A percentile compares a stretch with the other conserved stretches of the same genome.
Evolutionary conservation across 441 rosid genomes (phyloP).

Genomic region (Bocquillonia castaneifolia): DNA sequence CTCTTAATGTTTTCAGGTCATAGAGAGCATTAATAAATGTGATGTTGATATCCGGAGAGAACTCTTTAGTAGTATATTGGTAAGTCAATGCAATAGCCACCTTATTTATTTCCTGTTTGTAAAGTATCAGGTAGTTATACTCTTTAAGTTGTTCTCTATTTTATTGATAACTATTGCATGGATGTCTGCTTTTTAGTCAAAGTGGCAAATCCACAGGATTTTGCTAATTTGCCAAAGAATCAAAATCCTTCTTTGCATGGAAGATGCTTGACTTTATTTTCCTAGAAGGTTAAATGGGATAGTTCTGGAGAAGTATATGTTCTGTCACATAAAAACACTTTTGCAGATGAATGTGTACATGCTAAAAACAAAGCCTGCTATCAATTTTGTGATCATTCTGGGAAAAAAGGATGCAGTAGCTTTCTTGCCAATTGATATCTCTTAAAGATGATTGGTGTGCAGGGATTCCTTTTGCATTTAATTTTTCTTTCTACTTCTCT

Average conservation of each 20-base stretch:
- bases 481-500: too few species aligned
- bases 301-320: not conserved
- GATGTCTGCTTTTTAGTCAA: not conserved
- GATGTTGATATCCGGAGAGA: slow-evolving; percentile 97
- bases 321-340: not conserved
- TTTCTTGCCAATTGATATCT: too few species aligned
- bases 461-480: too few species aligned
- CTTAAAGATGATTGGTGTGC: too few species aligned
- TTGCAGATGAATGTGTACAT: not conserved
- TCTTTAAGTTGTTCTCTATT: not conserved
- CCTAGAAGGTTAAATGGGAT: not conserved
- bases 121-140: not conserved
- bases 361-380: not conserved
- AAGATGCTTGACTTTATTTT: not conserved
- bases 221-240: not conserved
- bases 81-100: slow-evolving; percentile 26
- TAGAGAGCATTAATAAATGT: slow-evolving; percentile 90
- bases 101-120: not conserved
- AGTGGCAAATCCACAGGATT: too few species aligned
- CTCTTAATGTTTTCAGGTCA: slow-evolving; percentile 49
- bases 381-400: not conserved
- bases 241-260: not conserved
- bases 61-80: slow-evolving; percentile 89
- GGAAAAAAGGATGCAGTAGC: not conserved
- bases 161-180: not conserved